Percentiles rank a stretch among this genome's conserved stretches.
phyloP scores from a whole-genome alignment of 176 grass and related monocot species.

The Triticum dicoccoides region DNA sequence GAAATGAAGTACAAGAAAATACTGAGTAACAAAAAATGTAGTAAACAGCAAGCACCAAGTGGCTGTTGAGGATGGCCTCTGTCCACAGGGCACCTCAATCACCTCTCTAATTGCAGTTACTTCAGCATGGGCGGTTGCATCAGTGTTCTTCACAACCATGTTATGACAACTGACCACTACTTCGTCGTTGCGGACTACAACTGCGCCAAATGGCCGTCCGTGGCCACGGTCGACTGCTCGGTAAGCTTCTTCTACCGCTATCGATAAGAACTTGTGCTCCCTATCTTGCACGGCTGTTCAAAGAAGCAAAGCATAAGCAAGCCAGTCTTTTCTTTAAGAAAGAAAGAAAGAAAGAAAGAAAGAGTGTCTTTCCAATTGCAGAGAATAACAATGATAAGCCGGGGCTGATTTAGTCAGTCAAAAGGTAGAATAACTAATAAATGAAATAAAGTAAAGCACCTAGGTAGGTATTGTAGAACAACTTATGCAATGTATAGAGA shows the following conservation, averaged over 20 bases:
- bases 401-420: neutral
- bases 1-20: neutral
- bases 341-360: neutral
- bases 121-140: constrained; percentile 88
- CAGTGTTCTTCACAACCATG: constrained; percentile 80
- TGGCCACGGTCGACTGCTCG: constrained; percentile 78
- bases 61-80: neutral
- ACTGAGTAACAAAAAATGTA: neutral
- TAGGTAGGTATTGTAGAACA: neutral
- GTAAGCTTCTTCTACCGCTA: constrained; percentile 81
- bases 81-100: neutral
- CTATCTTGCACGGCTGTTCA: constrained; percentile 60
- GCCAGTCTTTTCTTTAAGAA: neutral
- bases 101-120: constrained; percentile 93
- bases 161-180: constrained; percentile 82
- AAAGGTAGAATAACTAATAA: neutral
- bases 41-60: neutral
- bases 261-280: constrained; percentile 80
- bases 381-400: neutral
- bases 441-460: neutral
- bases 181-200: constrained; percentile 76
- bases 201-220: constrained; percentile 86
- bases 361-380: neutral
- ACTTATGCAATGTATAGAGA: neutral
- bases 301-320: constrained; percentile 11